Percentiles rank a stretch among this genome's conserved stretches.
Evolutionary conservation across 1,284 basidiomycete genomes (phyloP).

Genomic region (Kalmanozyma brasiliensis): DNA sequence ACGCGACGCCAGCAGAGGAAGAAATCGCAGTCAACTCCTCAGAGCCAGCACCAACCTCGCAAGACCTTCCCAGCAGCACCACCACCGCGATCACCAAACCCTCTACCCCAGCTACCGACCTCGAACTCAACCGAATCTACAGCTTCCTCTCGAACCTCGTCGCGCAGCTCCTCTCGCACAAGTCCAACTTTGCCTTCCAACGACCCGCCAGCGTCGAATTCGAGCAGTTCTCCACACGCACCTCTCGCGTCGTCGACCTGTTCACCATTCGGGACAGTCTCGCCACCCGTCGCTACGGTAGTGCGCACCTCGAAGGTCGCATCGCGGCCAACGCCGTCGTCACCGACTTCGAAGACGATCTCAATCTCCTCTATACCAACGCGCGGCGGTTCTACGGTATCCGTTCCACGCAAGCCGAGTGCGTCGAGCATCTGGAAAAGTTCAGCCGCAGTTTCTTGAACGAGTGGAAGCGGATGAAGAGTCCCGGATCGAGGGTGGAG

Average conservation of each 20-base stretch:
- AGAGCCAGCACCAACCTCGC: neutral
- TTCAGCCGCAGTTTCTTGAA: slow-evolving; percentile 42
- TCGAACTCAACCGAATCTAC: slow-evolving; percentile 40
- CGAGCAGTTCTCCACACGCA: slow-evolving; percentile 39
- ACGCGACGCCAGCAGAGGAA: neutral
- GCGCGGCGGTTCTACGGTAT: slow-evolving; percentile 39
- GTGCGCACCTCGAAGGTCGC: slow-evolving; percentile 30
- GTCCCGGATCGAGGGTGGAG: slow-evolving; percentile 4
- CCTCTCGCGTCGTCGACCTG: slow-evolving; percentile 44
- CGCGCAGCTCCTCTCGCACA: slow-evolving; percentile 43
- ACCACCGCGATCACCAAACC: slow-evolving; percentile 6
- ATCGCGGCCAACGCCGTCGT: slow-evolving; percentile 44
- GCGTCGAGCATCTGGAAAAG: slow-evolving; percentile 45
- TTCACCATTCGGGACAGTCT: slow-evolving; percentile 45
- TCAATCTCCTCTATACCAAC: slow-evolving; percentile 36
- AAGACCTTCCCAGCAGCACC: neutral
- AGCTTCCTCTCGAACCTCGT: slow-evolving; percentile 43
- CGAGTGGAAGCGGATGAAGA: slow-evolving; percentile 44
- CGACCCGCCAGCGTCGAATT: slow-evolving; percentile 37
- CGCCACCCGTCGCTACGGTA: slow-evolving; percentile 38
- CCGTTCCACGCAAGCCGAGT: slow-evolving; percentile 43
- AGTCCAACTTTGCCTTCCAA: slow-evolving; percentile 44
- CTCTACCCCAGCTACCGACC: slow-evolving; percentile 13
- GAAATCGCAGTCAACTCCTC: neutral
- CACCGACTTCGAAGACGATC: slow-evolving; percentile 48